Conservation (phyloP, 352 stramenopile species). For the Elongisporangium anandrum region DNA sequence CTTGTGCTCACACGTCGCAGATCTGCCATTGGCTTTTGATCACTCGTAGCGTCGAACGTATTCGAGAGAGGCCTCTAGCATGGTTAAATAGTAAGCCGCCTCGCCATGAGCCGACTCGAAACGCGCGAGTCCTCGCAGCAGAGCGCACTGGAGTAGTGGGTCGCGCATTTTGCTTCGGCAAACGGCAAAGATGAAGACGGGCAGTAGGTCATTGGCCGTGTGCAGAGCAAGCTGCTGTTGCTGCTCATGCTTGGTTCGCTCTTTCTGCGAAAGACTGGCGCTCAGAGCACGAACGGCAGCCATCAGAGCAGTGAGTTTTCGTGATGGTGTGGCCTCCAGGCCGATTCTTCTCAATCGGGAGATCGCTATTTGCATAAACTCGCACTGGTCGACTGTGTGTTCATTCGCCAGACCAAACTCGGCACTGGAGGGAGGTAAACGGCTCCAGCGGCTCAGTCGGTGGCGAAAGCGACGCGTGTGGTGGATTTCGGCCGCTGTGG, state of each 20-base stretch:
- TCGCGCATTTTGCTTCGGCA: slow-evolving; percentile 15
- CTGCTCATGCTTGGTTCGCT: background rate
- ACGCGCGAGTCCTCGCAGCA: slow-evolving; percentile 20
- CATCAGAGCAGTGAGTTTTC: slow-evolving; percentile 26
- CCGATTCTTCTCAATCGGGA: slow-evolving; percentile 8
- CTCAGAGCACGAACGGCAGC: slow-evolving; percentile 22
- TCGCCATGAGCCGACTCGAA: slow-evolving; percentile 29
- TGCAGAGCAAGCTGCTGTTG: slow-evolving; percentile 5
- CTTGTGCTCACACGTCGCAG: background rate
- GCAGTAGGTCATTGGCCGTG: slow-evolving; percentile 30
- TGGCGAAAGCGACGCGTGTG: background rate
- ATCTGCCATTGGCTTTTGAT: too few relatives aligned
- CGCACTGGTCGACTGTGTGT: background rate
- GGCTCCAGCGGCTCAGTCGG: background rate
- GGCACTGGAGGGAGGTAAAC: background rate
- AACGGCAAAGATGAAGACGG: slow-evolving; percentile 36
- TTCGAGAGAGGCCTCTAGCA: slow-evolving; percentile 34
- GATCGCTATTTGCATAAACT: background rate
- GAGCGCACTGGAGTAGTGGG: slow-evolving; percentile 17
- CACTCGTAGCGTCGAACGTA: slow-evolving; percentile 11
- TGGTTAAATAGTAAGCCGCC: slow-evolving; percentile 40
- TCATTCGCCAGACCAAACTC: background rate
- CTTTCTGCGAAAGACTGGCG: slow-evolving; percentile 11
- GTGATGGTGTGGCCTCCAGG: slow-evolving; percentile 9
- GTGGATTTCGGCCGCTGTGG: background rate